Evolutionary conservation across 192 early-diverging fungal genomes (phyloP), one percentile per base, ranked within the genome.

Genomic region (Mortierella claussenii): DNA sequence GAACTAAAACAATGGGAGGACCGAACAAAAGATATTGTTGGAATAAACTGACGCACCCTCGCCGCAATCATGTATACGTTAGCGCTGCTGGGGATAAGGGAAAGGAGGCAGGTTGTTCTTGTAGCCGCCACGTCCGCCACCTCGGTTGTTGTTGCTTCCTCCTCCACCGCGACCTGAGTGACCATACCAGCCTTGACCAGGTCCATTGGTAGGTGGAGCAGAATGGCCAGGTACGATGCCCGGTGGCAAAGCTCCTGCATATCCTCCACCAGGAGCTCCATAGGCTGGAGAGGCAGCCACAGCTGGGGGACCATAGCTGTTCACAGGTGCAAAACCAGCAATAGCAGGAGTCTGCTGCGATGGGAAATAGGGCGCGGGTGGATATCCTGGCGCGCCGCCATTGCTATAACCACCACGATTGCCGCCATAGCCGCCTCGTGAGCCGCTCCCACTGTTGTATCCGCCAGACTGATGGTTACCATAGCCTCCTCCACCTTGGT

Each of bases 21-120:
- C n/a, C n/a, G n/a, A n/a, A n/a, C n/a, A n/a, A n/a, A n/a, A n/a
- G n/a, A n/a, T n/a, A n/a, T n/a, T n/a, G n/a, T n/a, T n/a, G n/a
- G n/a, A n/a, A n/a, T n/a, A n/a, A n/a, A n/a, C n/a, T n/a, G n/a
- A n/a, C n/a, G n/a, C n/a, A n/a, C n/a, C n/a, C n/a, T n/a, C n/a
- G n/a, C n/a, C n/a, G n/a, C n/a, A n/a, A n/a, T n/a, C n/a, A n/a
- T n/a, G n/a, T 24, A 7, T 36, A 53, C 55, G 65, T 9, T 75
- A 63, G 49, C 71, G 71, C 23, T 53, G 68, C 32, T 60, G 59
- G 4, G 71, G 71, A 32, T 75, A 75, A 18, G 71, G 71, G 63
- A 58, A 75, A 0, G 71, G 62, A 8, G 71, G 71, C 37, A 66
- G 37, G 51, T 75, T 65, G 50, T 66, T 65, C 42, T 65, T 75